Percentiles rank a stretch among this genome's conserved stretches.
Conservation (phyloP, 202 grass and related monocot species). For the Setaria viridis region DNA sequence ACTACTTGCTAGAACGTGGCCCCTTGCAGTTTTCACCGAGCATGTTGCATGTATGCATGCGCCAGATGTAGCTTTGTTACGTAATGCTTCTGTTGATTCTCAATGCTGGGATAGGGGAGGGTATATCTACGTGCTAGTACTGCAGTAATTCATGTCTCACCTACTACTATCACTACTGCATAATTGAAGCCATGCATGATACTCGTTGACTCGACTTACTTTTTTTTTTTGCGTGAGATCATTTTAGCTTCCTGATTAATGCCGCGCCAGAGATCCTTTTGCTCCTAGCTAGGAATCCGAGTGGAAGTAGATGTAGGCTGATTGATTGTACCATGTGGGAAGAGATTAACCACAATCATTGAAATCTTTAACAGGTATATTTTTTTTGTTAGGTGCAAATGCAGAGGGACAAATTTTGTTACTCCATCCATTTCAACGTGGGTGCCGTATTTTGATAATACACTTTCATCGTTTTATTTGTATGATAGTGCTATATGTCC, state of each 20-base stretch:
- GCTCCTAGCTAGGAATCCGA: not conserved
- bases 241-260: not conserved
- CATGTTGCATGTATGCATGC: too few species aligned
- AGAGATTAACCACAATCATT: not conserved
- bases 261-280: not conserved
- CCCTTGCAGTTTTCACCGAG: too few species aligned
- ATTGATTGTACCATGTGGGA: constrained; percentile 5
- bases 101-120: too few species aligned
- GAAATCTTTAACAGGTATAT: not conserved
- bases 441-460: too few species aligned
- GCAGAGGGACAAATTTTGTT: too few species aligned
- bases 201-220: not conserved
- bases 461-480: too few species aligned
- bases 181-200: not conserved
- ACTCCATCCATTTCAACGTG: too few species aligned
- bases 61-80: too few species aligned
- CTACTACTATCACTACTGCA: not conserved
- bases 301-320: not conserved
- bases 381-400: not conserved
- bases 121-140: too few species aligned
- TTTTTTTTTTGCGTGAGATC: not conserved
- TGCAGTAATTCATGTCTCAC: not conserved
- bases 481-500: too few species aligned
- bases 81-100: too few species aligned
- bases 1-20: too few species aligned